Evolutionary conservation across 768 basidiomycete genomes (phyloP).

Genomic region (Calocera cornea): DNA sequence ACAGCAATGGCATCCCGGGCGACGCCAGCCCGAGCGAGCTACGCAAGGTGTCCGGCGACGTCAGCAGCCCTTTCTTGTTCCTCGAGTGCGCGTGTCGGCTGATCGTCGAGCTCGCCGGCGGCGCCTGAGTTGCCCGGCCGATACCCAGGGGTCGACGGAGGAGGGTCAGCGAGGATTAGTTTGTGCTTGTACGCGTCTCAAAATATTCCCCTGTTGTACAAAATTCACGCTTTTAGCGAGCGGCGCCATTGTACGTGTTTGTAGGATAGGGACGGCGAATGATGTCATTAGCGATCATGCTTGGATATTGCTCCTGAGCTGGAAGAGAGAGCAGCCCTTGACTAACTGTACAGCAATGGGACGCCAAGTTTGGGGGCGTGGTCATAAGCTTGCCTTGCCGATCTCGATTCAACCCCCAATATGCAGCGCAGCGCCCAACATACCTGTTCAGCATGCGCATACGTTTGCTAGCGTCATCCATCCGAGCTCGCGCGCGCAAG

Average conservation of each 20-base stretch:
- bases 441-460: no score
- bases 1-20: slow-evolving; percentile 30
- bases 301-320: no score
- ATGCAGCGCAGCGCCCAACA: no score
- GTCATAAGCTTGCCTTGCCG: no score
- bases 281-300: neutral
- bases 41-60: slow-evolving; percentile 23
- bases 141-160: neutral
- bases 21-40: slow-evolving; percentile 10
- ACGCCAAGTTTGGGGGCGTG: no score
- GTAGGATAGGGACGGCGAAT: neutral
- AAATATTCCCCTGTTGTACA: slow-evolving; percentile 1
- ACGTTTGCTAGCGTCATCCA: neutral
- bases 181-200: neutral
- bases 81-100: slow-evolving; percentile 90
- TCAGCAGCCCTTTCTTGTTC: slow-evolving; percentile 70
- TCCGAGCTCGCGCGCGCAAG: neutral
- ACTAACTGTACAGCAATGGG: no score
- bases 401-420: no score
- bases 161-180: neutral
- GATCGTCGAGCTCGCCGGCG: slow-evolving; percentile 85
- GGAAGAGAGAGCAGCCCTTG: no score
- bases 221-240: neutral
- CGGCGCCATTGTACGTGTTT: neutral
- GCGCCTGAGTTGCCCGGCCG: slow-evolving; percentile 12